Conservation (phyloP, 306 rosid species). For the Abrus pulchellus region DNA sequence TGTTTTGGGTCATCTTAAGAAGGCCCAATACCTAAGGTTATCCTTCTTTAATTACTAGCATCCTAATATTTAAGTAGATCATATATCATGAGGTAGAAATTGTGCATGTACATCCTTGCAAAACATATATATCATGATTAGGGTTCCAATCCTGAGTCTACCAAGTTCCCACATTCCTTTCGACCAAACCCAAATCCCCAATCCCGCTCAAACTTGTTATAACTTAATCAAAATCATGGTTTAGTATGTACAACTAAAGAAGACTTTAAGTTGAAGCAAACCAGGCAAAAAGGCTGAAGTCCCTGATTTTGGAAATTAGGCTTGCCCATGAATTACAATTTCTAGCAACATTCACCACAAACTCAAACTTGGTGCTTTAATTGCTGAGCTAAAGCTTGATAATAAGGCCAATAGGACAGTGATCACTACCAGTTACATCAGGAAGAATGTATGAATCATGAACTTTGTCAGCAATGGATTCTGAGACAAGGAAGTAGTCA, state of each 20-base stretch:
- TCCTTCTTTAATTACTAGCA: no score
- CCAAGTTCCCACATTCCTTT: no score
- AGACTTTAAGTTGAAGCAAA: conserved; percentile 15
- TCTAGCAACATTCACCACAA: conserved; percentile 20
- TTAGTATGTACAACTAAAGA: conserved; percentile 27
- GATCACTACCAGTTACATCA: conserved; percentile 88
- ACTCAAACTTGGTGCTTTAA: background rate
- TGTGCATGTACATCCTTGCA: no score
- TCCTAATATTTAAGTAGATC: no score
- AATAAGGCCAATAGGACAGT: conserved; percentile 87
- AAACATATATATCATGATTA: no score
- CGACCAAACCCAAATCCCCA: no score
- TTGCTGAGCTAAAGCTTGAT: conserved; percentile 59
- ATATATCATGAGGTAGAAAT: no score
- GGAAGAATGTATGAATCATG: conserved; percentile 92
- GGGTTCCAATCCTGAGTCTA: no score
- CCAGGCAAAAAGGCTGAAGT: conserved; percentile 4
- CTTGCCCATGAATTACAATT: conserved; percentile 30
- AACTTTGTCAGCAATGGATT: conserved; percentile 76
- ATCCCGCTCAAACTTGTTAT: background rate
- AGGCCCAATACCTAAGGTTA: no score
- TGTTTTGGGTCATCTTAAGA: no score
- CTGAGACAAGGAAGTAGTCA: conserved; percentile 94
- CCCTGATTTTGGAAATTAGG: conserved; percentile 9
- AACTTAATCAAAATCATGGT: conserved; percentile 23